These are phyloP conservation scores for Blastocystis hominis DNA, from an alignment of 352 stramenopile genomes.

Conservation along the genomic window DNA sequence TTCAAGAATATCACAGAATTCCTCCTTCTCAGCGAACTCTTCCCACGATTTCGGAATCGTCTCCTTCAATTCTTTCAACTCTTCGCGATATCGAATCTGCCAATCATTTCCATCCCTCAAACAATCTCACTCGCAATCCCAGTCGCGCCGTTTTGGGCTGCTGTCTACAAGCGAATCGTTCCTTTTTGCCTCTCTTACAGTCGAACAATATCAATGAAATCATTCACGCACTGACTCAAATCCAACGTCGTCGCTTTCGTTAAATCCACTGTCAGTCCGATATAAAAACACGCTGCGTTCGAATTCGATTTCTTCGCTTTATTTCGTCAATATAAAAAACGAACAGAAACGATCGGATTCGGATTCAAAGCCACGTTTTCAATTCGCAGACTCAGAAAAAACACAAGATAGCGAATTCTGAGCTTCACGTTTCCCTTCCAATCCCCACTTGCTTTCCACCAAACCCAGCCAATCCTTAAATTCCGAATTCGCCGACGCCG, in stretches of 20 bases:
- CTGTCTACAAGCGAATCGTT: no score
- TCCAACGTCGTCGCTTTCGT: no score
- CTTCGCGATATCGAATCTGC: background rate
- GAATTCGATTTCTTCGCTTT: background rate
- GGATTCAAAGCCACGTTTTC: background rate
- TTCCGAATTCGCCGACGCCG: background rate
- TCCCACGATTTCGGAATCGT: background rate
- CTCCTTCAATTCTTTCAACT: background rate
- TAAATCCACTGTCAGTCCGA: background rate
- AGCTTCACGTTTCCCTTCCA: background rate
- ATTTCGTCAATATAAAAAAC: no score
- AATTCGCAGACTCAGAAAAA: background rate
- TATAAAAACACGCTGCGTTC: background rate
- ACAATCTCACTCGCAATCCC: no score
- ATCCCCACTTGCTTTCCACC: conserved; percentile 19
- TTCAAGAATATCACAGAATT: background rate
- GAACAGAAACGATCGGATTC: background rate
- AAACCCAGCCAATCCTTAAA: conserved; percentile 1
- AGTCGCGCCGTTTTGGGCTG: no score
- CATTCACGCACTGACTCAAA: background rate
- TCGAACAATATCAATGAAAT: background rate
- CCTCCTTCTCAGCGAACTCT: background rate
- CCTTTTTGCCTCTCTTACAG: background rate
- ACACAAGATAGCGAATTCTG: background rate
- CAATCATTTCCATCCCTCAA: background rate